A percentile compares a stretch with the other conserved stretches of the same genome.
Evolutionary conservation across 129 eudicot species (phyloP).

Genomic region (Artemisia annua): DNA sequence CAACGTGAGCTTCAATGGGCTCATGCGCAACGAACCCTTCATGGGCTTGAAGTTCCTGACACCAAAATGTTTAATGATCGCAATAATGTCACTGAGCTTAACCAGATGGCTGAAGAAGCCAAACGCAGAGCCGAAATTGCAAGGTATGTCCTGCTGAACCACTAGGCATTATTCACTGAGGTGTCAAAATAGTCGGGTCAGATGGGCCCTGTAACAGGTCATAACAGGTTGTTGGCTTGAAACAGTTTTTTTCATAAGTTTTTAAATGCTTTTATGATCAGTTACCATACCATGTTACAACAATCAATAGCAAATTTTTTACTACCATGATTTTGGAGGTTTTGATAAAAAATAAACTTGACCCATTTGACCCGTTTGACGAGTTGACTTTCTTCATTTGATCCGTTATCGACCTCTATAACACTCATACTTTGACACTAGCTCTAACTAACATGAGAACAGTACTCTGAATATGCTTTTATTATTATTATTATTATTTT

Average conservation of each 20-base stretch:
- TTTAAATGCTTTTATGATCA: no score
- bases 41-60: conserved; percentile 96
- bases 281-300: no score
- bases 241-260: no score
- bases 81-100: conserved; percentile 75
- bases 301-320: no score
- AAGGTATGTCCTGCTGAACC: conserved; percentile 43
- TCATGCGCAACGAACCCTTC: conserved; percentile 99
- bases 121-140: conserved; percentile 98
- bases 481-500: no score
- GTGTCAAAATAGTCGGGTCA: not conserved
- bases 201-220: no score
- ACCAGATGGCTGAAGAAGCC: conserved; percentile 99
- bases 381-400: no score
- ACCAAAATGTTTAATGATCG: conserved; percentile 75
- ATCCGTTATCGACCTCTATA: no score
- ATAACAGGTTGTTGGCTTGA: no score
- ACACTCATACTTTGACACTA: no score
- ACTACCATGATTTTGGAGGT: no score
- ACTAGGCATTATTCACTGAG: not conserved
- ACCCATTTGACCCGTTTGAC: not conserved
- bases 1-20: conserved; percentile 99
- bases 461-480: not conserved
- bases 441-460: no score
- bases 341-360: not conserved